Percentiles rank a stretch among this genome's conserved stretches.
Evolutionary conservation across 2,329 filamentous ascomycete species (phyloP).

Genomic region (Incumbomyces lentus): DNA sequence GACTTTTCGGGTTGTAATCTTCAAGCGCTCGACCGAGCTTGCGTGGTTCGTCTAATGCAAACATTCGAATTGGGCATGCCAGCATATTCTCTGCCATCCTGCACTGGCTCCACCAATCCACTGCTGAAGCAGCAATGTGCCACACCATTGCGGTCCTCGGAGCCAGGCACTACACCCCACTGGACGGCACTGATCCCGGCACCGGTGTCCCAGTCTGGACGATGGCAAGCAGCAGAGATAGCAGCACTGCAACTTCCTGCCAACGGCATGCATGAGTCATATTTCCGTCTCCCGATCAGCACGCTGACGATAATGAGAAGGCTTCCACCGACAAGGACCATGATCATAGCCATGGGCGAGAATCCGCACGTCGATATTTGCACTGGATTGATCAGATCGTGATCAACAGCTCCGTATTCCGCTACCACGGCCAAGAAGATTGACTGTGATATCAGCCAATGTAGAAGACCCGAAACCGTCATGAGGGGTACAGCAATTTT

Average conservation of each 20-base stretch:
- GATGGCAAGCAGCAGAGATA: conserved; percentile 27
- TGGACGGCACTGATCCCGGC: conserved; percentile 16
- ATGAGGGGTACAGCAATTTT: conserved; percentile 29
- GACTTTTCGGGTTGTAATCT: too few relatives aligned
- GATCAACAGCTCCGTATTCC: conserved; percentile 12
- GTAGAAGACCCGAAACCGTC: conserved; percentile 23
- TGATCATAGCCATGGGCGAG: conserved; percentile 19
- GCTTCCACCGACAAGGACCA: conserved; percentile 9
- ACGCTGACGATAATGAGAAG: conserved; percentile 12
- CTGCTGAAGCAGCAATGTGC: conserved; percentile 22
- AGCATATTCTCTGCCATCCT: conserved; percentile 13
- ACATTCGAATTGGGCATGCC: too few relatives aligned
- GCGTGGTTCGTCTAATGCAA: too few relatives aligned
- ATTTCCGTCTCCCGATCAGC: conserved; percentile 14
- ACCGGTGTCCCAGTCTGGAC: conserved; percentile 16
- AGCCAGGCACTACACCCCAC: conserved; percentile 20
- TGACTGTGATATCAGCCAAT: conserved; percentile 37
- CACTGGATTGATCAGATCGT: conserved; percentile 4
- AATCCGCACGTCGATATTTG: conserved; percentile 18
- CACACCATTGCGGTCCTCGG: conserved; percentile 4
- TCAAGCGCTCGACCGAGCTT: too few relatives aligned
- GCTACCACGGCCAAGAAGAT: conserved; percentile 32
- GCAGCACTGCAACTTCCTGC: conserved; percentile 26
- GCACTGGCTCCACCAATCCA: conserved; percentile 10
- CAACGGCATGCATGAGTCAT: conserved; percentile 22